Evolutionary conservation across 768 basidiomycete genomes (phyloP).

Genomic region (Boletus edulis): DNA sequence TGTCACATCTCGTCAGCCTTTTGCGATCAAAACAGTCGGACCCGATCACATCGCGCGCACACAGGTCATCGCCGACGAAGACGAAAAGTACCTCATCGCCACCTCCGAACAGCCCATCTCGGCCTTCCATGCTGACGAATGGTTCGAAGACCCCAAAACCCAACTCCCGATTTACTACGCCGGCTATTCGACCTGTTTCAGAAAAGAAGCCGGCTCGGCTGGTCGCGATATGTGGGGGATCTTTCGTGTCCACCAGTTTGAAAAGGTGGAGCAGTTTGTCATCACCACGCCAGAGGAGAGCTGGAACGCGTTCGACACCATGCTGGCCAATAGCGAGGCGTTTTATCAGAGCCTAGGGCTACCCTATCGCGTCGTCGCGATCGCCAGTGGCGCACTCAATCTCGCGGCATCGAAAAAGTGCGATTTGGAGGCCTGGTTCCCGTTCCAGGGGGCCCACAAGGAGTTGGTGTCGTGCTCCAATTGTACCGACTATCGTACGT

Average conservation of each 20-base stretch:
- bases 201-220: slow-evolving; percentile 97
- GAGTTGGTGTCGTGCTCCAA: slow-evolving; percentile 98
- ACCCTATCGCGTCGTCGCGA: slow-evolving; percentile 89
- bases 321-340: slow-evolving; percentile 86
- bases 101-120: slow-evolving; percentile 99
- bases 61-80: slow-evolving; percentile 82
- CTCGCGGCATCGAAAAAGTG: slow-evolving; percentile 96
- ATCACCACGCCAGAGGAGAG: slow-evolving; percentile 93
- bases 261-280: slow-evolving; percentile 97
- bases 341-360: slow-evolving; percentile 96
- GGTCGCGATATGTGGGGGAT: slow-evolving; percentile 99
- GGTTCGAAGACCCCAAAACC: slow-evolving; percentile 90
- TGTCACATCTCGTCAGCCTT: slow-evolving; percentile 8
- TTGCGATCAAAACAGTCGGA: not conserved
- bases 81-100: slow-evolving; percentile 98
- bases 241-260: slow-evolving; percentile 99
- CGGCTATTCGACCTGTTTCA: slow-evolving; percentile 94
- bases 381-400: slow-evolving; percentile 96
- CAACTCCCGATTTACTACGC: slow-evolving; percentile 93
- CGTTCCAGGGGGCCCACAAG: slow-evolving; percentile 94
- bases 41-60: not conserved
- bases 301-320: slow-evolving; percentile 90
- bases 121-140: slow-evolving; percentile 92
- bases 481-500: slow-evolving; percentile 97
- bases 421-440: slow-evolving; percentile 99